phyloP scores from a whole-genome alignment of 352 stramenopile species.

The Chrysophaeum taylorii region DNA sequence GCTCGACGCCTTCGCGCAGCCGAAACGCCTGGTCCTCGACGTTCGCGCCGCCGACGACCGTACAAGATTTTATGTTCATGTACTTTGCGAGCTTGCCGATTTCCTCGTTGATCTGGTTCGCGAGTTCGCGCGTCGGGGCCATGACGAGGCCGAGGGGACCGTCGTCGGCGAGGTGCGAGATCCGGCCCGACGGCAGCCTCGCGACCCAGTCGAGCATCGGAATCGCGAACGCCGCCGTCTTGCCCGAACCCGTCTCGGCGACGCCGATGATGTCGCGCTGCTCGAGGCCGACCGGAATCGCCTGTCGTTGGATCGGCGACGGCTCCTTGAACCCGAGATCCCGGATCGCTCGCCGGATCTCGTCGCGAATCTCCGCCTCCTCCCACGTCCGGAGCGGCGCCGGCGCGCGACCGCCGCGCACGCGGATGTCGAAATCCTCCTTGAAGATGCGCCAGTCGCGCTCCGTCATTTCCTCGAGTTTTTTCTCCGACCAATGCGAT shows the following conservation, averaged over 20 bases:
- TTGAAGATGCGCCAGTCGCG: conserved; percentile 98
- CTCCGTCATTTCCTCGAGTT: conserved; percentile 54
- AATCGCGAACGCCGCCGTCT: conserved; percentile 95
- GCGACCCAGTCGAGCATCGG: conserved; percentile 91
- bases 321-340: conserved; percentile 85
- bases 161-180: conserved; percentile 72
- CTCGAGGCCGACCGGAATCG: conserved; percentile 89
- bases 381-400: conserved; percentile 83
- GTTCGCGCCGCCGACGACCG: conserved; percentile 79
- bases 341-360: conserved; percentile 72
- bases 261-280: conserved; percentile 95
- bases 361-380: conserved; percentile 51
- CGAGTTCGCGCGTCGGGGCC: conserved; percentile 93
- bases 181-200: conserved; percentile 60
- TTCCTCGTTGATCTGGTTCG: conserved; percentile 89
- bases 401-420: conserved; percentile 69
- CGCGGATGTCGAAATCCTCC: conserved; percentile 97
- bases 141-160: conserved; percentile 93
- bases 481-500: conserved; percentile 84
- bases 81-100: conserved; percentile 43
- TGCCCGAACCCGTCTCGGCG: conserved; percentile 94
- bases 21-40: conserved; percentile 92
- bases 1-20: conserved; percentile 86
- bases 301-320: conserved; percentile 95
- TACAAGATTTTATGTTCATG: conserved; percentile 61